Evolutionary conservation across 306 rosid genomes (phyloP), one percentile per base, ranked within the genome.

Genomic region (Sicyos baderoa): DNA sequence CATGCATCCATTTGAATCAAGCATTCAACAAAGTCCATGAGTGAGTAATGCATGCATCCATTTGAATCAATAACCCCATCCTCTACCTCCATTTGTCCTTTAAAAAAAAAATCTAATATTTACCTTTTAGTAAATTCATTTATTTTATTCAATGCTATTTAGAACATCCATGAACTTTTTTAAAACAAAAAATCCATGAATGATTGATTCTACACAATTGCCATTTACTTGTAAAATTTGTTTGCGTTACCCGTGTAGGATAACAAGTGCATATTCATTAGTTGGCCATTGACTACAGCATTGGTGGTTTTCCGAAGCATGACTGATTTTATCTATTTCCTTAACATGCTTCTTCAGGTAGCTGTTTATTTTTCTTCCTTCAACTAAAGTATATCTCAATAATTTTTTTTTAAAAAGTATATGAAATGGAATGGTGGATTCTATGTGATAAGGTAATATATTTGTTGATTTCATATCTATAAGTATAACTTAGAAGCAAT

Each of bases 331-430:
- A 59, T 89, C 48, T 85, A 82, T 80, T 71, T 87, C 29, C 71
- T 92, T 48, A 83, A 92, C 80, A 86, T 92, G 52, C 84, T 92
- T 80, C 93, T 92, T 42, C 93, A 89, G 91, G 96, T 51, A 82
- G 70, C 57, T 68, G 71, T 42, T 72, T 27, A 49, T 45, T 59
- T 77, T 65, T 72, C 19, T 70, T 35, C 4, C 21, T 35, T 60
- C 17, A 32, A 60, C 48, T 60, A 35, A 1, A 7, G 44, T 37
- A 37, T 37, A 37, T 37, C 44, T 40, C 45, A 40, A 40, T 7
- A 40, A 40, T n/a, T n/a, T n/a, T n/a, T n/a, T n/a, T n/a, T n/a
- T n/a, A 1, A 8, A 21, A 8, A 48, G 16, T 14, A 48, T 17
- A 13, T 48, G n/a, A 48, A 48, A 48, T 48, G 52, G 16, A 48